These are phyloP conservation scores for Halophytophthora polymorphica DNA, from an alignment of 352 stramenopile genomes.

Conservation along the genomic window DNA sequence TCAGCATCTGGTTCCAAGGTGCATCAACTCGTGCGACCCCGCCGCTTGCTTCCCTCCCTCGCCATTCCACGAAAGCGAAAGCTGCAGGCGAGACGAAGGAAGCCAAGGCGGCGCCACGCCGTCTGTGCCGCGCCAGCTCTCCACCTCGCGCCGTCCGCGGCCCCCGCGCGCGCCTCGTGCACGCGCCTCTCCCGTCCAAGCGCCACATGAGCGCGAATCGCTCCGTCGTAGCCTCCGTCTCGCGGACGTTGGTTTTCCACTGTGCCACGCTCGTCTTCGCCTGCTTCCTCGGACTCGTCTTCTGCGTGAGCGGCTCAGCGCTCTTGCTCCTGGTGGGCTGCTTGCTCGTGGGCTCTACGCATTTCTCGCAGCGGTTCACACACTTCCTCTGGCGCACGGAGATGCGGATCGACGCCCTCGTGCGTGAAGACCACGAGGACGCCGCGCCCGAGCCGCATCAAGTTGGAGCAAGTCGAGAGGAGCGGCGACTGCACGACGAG, in stretches of 20 bases:
- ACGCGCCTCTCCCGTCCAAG: neutral
- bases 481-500: neutral
- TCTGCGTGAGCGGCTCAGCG: slow-evolving; percentile 32
- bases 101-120: neutral
- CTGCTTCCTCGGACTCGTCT: slow-evolving; percentile 28
- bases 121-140: neutral
- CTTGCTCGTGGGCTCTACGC: slow-evolving; percentile 45
- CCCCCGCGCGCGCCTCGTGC: too few relatives aligned
- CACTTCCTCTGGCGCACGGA: slow-evolving; percentile 57
- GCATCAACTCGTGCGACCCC: neutral
- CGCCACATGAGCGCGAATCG: slow-evolving; percentile 16
- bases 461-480: slow-evolving; percentile 6
- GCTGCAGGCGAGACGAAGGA: neutral
- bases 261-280: slow-evolving; percentile 42
- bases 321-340: slow-evolving; percentile 48
- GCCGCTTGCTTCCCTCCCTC: neutral
- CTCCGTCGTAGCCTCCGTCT: slow-evolving; percentile 33
- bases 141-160: neutral
- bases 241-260: slow-evolving; percentile 55
- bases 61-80: neutral
- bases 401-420: slow-evolving; percentile 43
- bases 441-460: slow-evolving; percentile 1
- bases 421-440: slow-evolving; percentile 11
- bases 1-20: neutral
- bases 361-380: slow-evolving; percentile 33